A percentile compares a stretch with the other conserved stretches of the same genome.
phyloP scores from a whole-genome alignment of 805 yeast genomes.

The Candida alai region DNA sequence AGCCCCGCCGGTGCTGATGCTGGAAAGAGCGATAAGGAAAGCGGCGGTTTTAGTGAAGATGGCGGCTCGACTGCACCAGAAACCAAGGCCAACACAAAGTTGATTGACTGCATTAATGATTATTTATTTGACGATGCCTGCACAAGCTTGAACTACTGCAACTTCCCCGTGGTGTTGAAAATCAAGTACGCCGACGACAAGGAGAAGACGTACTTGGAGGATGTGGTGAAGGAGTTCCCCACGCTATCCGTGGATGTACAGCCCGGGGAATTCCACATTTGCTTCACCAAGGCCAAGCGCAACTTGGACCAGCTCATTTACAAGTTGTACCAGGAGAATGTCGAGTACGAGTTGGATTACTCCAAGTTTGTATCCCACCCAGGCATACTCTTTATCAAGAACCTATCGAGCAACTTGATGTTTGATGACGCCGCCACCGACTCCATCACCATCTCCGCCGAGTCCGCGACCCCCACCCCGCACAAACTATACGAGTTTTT shows the following conservation, averaged over 20 bases:
- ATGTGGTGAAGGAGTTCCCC: conserved; percentile 1
- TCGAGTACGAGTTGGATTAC: conserved; percentile 20
- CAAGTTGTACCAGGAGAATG: conserved; percentile 4
- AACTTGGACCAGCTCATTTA: conserved; percentile 9
- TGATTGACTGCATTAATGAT: conserved; percentile 8
- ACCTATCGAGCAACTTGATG: conserved; percentile 35
- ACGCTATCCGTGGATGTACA: not conserved
- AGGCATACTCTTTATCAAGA: conserved; percentile 54
- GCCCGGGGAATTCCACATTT: conserved; percentile 1
- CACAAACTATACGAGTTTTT: conserved; percentile 7
- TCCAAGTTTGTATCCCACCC: conserved; percentile 45
- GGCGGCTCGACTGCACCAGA: too few species aligned
- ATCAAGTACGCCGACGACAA: conserved; percentile 1
- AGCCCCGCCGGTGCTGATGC: too few species aligned
- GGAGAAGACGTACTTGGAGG: conserved; percentile 2
- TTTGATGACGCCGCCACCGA: conserved; percentile 4
- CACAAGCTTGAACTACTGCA: conserved; percentile 5
- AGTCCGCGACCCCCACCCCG: not conserved
- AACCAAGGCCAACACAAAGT: too few species aligned
- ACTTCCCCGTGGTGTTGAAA: conserved; percentile 9
- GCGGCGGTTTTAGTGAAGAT: not conserved
- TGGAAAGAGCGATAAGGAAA: not conserved
- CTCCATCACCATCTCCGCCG: conserved; percentile 4
- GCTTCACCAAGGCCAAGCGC: conserved; percentile 3
- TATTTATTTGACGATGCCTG: conserved; percentile 6